A percentile compares a stretch with the other conserved stretches of the same genome.
Conservation (phyloP, 2,329 filamentous ascomycete genomes). For the Fusarium tupiense region DNA sequence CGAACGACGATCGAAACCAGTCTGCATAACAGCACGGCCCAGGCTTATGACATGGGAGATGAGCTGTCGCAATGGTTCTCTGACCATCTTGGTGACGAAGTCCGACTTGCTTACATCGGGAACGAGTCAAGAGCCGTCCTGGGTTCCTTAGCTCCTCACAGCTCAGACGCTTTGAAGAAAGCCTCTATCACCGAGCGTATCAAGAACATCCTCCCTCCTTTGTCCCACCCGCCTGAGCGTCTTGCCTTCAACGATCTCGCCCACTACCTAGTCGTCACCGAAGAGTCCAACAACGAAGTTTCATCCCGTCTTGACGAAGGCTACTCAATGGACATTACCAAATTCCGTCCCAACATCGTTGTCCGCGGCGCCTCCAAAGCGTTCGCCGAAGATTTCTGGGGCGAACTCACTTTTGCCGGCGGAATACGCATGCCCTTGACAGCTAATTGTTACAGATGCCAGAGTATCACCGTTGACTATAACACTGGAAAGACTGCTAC, state of each 20-base stretch:
- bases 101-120: conserved; percentile 33
- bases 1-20: conserved; percentile 3
- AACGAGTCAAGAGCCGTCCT: conserved; percentile 35
- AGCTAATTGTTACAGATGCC: conserved; percentile 37
- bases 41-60: conserved; percentile 37
- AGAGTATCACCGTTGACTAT: conserved; percentile 42
- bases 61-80: conserved; percentile 33
- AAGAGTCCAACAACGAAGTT: conserved; percentile 37
- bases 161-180: conserved; percentile 21
- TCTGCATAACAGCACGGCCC: conserved; percentile 28
- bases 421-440: conserved; percentile 34
- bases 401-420: conserved; percentile 24
- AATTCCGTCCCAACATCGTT: conserved; percentile 41
- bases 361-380: conserved; percentile 28
- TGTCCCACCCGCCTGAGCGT: conserved; percentile 8
- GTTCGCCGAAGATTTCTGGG: conserved; percentile 38
- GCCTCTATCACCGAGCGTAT: neutral
- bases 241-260: conserved; percentile 37
- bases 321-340: conserved; percentile 35
- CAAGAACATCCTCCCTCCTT: conserved; percentile 6
- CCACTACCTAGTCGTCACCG: conserved; percentile 39
- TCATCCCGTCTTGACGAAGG: conserved; percentile 20
- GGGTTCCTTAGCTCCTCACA: conserved; percentile 39
- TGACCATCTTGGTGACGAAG: conserved; percentile 28
- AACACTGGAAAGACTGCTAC: conserved; percentile 30